These are phyloP conservation scores for Anthracocystis panici-leucophaei DNA, from an alignment of 1,284 basidiomycete genomes.

Conservation along the genomic window DNA sequence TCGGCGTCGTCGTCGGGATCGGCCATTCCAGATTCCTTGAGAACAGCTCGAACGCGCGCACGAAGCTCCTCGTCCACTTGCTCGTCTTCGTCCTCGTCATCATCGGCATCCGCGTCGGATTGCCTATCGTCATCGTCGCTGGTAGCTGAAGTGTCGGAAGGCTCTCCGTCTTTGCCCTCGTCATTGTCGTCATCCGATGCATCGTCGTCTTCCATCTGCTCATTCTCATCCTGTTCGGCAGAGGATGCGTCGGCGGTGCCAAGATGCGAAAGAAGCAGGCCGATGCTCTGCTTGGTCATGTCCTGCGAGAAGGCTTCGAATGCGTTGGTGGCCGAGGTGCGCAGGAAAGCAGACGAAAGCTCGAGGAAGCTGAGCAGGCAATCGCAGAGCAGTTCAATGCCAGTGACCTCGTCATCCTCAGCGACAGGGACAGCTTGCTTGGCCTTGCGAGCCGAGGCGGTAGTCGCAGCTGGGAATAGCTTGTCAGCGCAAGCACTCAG, in stretches of 20 bases:
- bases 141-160: conserved; percentile 49
- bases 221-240: conserved; percentile 35
- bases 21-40: conserved; percentile 80
- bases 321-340: conserved; percentile 82
- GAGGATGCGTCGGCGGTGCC: conserved; percentile 27
- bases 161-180: conserved; percentile 68
- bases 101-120: conserved; percentile 73
- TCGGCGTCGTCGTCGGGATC: conserved; percentile 70
- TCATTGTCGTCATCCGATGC: conserved; percentile 22
- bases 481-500: conserved; percentile 65
- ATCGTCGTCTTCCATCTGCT: conserved; percentile 38
- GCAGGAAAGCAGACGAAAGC: conserved; percentile 83
- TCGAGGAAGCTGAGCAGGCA: conserved; percentile 89
- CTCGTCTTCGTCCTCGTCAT: conserved; percentile 72
- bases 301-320: conserved; percentile 81
- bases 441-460: conserved; percentile 16
- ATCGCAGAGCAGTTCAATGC: conserved; percentile 88
- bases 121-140: conserved; percentile 52
- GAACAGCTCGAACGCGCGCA: conserved; percentile 80
- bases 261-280: conserved; percentile 76
- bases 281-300: conserved; percentile 81
- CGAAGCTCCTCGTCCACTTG: conserved; percentile 76
- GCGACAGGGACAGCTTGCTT: conserved; percentile 65
- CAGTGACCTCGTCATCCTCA: conserved; percentile 72
- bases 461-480: conserved; percentile 38